Percentiles rank a stretch among this genome's conserved stretches.
Evolutionary conservation across 2,329 filamentous ascomycete genomes (phyloP).

Genomic region (Zelopaecilomyces penicillatus): DNA sequence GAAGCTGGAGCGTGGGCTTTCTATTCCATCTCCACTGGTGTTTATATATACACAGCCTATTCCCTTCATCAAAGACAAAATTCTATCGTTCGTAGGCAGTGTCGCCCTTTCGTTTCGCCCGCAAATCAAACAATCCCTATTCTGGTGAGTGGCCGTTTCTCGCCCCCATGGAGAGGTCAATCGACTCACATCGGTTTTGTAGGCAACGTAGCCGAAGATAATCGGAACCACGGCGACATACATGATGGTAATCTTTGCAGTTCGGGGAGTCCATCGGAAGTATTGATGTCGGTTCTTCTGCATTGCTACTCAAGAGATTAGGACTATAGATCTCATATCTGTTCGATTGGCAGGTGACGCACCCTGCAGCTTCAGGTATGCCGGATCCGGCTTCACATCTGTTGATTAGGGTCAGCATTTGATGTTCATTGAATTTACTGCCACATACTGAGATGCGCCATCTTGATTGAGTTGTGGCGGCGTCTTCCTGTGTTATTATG

Average conservation of each 20-base stretch:
- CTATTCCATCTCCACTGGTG: slow-evolving; percentile 19
- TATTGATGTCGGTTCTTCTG: slow-evolving; percentile 79
- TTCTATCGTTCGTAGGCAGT: slow-evolving; percentile 68
- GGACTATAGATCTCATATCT: slow-evolving; percentile 1
- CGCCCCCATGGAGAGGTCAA: neutral
- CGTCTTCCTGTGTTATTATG: slow-evolving; percentile 11
- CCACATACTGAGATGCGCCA: slow-evolving; percentile 31
- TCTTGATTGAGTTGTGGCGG: slow-evolving; percentile 20
- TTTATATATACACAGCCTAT: slow-evolving; percentile 33
- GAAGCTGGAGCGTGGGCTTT: slow-evolving; percentile 6
- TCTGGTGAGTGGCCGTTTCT: slow-evolving; percentile 14
- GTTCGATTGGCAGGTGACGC: slow-evolving; percentile 18
- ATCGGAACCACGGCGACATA: slow-evolving; percentile 68
- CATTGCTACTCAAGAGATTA: slow-evolving; percentile 55
- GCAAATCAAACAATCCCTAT: slow-evolving; percentile 78
- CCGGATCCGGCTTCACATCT: slow-evolving; percentile 36
- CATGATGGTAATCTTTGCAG: slow-evolving; percentile 68
- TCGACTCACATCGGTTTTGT: slow-evolving; percentile 75
- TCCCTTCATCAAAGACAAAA: slow-evolving; percentile 8
- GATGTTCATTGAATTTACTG: neutral
- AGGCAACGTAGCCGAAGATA: slow-evolving; percentile 63
- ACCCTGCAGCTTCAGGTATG: slow-evolving; percentile 33
- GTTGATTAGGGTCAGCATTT: slow-evolving; percentile 18
- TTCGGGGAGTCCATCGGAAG: slow-evolving; percentile 87
- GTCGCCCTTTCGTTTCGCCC: slow-evolving; percentile 84